Evolutionary conservation across 2,329 filamentous ascomycete species (phyloP).

Genomic region (Fusarium buharicum): DNA sequence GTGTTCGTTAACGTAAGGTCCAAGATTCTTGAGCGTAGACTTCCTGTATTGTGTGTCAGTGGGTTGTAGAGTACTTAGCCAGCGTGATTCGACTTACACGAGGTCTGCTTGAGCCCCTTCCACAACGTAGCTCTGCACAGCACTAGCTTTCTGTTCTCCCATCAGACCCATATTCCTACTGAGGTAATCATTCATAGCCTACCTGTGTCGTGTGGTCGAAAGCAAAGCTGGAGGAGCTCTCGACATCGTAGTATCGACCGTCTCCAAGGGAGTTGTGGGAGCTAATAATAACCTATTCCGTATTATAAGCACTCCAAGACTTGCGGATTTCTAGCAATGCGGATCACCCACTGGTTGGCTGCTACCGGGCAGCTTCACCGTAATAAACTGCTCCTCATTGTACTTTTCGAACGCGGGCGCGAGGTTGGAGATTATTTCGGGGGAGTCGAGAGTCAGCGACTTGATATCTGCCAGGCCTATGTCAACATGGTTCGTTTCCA

Average conservation of each 20-base stretch:
- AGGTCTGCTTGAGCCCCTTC: constrained; percentile 82
- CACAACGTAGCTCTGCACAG: constrained; percentile 79
- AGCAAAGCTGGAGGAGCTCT: constrained; percentile 85
- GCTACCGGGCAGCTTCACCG: constrained; percentile 88
- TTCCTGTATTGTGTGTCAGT: constrained; percentile 66
- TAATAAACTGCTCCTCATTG: constrained; percentile 93
- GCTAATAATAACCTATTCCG: constrained; percentile 79
- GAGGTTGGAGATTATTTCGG: constrained; percentile 75
- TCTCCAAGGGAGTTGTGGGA: constrained; percentile 83
- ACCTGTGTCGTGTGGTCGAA: constrained; percentile 88
- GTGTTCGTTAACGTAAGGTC: constrained; percentile 84
- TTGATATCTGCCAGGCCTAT: constrained; percentile 78
- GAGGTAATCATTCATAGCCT: constrained; percentile 30
- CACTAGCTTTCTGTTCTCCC: constrained; percentile 76
- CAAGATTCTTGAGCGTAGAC: constrained; percentile 82
- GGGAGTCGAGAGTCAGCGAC: constrained; percentile 76
- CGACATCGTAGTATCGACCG: constrained; percentile 89
- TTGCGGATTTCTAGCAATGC: background rate
- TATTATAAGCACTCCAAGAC: constrained; percentile 20
- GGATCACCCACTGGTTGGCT: constrained; percentile 64
- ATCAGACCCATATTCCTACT: constrained; percentile 24
- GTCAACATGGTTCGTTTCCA: constrained; percentile 33
- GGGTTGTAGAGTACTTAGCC: background rate
- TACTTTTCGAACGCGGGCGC: constrained; percentile 90
- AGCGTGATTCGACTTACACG: constrained; percentile 67